phyloP scores from a whole-genome alignment of 108 stramenopile species.

The Epithemia pelagica region DNA sequence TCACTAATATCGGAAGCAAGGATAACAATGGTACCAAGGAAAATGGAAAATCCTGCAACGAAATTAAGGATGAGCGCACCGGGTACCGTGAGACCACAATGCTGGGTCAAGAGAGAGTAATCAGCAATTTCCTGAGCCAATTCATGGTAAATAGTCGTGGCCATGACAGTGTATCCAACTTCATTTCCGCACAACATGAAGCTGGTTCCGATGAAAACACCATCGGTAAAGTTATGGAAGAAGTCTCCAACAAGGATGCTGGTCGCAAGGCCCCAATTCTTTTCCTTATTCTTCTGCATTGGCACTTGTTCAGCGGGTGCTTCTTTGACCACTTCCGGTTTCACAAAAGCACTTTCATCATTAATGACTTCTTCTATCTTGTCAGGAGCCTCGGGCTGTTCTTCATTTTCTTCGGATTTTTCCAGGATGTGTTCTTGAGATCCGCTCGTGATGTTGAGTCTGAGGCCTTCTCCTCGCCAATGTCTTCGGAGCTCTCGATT shows the following conservation, averaged over 20 bases:
- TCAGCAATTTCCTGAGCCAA: constrained; percentile 82
- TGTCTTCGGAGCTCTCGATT: constrained; percentile 3
- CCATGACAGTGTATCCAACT: constrained; percentile 43
- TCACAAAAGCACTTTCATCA: too few species aligned
- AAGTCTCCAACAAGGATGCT: constrained; percentile 56
- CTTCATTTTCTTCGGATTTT: too few species aligned
- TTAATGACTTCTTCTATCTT: too few species aligned
- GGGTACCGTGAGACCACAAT: constrained; percentile 37
- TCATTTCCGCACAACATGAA: constrained; percentile 42
- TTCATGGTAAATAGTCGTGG: constrained; percentile 70
- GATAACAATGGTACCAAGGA: constrained; percentile 55
- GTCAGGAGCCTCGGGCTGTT: too few species aligned
- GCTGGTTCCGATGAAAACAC: constrained; percentile 72
- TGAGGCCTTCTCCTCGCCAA: too few species aligned
- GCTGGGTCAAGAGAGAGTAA: constrained; percentile 61
- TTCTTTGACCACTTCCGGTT: too few species aligned
- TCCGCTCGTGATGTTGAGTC: too few species aligned
- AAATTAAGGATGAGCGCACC: constrained; percentile 63
- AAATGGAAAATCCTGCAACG: constrained; percentile 48
- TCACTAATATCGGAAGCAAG: constrained; percentile 33
- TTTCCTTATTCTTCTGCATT: too few species aligned
- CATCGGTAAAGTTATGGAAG: constrained; percentile 82
- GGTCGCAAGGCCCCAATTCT: constrained; percentile 13
- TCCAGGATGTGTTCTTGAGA: too few species aligned
- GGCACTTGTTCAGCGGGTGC: too few species aligned